These are phyloP conservation scores for Jackrogersella multiformis DNA, from an alignment of 495 filamentous ascomycete species.

Conservation along the genomic window DNA sequence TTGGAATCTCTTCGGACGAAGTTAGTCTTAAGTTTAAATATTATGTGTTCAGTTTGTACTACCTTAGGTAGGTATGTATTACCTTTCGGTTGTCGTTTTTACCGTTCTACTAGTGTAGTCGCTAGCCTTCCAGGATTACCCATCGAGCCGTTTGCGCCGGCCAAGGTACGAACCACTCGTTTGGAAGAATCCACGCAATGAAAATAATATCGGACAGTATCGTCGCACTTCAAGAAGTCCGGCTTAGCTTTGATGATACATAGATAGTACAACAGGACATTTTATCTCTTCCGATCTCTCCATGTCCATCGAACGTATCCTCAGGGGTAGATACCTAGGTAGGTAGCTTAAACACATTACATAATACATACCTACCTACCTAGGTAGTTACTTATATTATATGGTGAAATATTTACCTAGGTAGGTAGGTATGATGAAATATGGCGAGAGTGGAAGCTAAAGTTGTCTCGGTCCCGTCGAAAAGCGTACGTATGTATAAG, in stretches of 20 bases:
- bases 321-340: background rate
- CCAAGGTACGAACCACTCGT: constrained; percentile 20
- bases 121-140: constrained; percentile 15
- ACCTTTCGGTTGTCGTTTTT: background rate
- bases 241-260: constrained; percentile 10
- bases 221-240: background rate
- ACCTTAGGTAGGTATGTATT: background rate
- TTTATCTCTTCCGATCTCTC: background rate
- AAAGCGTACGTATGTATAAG: no score
- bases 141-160: constrained; percentile 24
- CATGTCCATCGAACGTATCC: background rate
- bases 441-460: no score
- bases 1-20: background rate
- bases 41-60: background rate
- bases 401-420: background rate
- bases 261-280: background rate
- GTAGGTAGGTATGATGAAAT: constrained; percentile 2
- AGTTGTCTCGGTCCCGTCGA: constrained; percentile 23
- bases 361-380: no score
- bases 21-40: background rate
- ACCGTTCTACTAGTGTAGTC: background rate
- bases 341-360: no score
- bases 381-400: no score
- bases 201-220: background rate
- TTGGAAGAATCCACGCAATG: background rate